Evolutionary conservation across 1,139 yeast genomes (phyloP).

Genomic region (Nematodospora anomalae): DNA sequence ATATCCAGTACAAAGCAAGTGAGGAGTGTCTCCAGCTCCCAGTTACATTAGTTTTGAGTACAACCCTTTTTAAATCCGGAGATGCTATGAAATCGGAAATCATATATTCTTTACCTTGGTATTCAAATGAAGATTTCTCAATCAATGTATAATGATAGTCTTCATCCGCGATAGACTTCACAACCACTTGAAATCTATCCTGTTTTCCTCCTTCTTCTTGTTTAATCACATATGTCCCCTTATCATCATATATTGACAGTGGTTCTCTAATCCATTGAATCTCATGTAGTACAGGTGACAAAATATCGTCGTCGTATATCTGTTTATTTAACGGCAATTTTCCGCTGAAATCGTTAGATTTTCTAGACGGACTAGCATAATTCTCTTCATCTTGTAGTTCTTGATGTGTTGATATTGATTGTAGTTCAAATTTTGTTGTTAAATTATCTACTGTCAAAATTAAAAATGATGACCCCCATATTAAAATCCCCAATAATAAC

Average conservation of each 20-base stretch:
- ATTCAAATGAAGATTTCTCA: conserved; percentile 47
- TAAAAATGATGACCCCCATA: conserved; percentile 43
- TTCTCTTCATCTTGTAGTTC: conserved; percentile 6
- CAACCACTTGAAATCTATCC: conserved; percentile 31
- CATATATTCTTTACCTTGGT: conserved; percentile 38
- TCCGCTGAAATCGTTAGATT: conserved; percentile 38
- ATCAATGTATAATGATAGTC: conserved; percentile 46
- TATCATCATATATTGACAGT: conserved; percentile 41
- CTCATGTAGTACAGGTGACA: conserved; percentile 47
- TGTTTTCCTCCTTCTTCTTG: conserved; percentile 27
- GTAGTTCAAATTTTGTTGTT: conserved; percentile 3
- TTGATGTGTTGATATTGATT: conserved; percentile 13
- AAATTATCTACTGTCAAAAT: conserved; percentile 28
- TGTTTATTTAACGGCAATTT: conserved; percentile 14
- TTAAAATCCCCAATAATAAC: conserved; percentile 16
- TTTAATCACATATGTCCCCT: conserved; percentile 55
- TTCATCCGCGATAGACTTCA: conserved; percentile 53
- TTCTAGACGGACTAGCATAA: conserved; percentile 30
- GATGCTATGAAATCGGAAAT: conserved; percentile 60
- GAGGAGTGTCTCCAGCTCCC: conserved; percentile 79
- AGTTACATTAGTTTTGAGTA: conserved; percentile 53
- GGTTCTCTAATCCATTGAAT: conserved; percentile 69
- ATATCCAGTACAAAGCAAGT: conserved; percentile 62
- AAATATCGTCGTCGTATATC: conserved; percentile 36
- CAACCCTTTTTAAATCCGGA: conserved; percentile 58